Evolutionary conservation across 1,284 basidiomycete genomes (phyloP).

Genomic region (Pascua guehoae): DNA sequence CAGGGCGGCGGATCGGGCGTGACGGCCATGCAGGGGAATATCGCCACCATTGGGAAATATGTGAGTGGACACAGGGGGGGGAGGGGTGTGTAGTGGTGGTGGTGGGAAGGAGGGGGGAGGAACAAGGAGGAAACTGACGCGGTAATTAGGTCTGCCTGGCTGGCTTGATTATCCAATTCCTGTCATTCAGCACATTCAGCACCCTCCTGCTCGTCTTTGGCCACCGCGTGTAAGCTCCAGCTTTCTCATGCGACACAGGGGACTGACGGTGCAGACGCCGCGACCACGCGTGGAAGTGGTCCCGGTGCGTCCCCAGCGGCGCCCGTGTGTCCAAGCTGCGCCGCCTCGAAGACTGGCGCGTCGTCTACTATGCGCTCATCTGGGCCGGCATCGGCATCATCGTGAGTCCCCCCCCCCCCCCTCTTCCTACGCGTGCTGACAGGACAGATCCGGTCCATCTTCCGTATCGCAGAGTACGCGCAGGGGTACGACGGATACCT

Average conservation of each 20-base stretch:
- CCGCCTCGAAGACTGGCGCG: constrained; percentile 55
- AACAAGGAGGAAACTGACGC: too few species aligned
- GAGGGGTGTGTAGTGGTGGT: too few species aligned
- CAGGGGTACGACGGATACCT: constrained; percentile 62
- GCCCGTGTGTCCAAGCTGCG: not conserved
- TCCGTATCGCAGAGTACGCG: constrained; percentile 62
- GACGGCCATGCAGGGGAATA: constrained; percentile 24
- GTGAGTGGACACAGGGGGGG: too few species aligned
- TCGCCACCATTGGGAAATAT: constrained; percentile 39
- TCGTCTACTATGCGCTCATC: constrained; percentile 55
- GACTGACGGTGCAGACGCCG: not conserved
- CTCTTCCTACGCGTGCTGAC: not conserved
- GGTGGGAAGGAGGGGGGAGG: too few species aligned
- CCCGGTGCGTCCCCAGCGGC: not conserved
- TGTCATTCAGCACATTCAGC: constrained; percentile 62
- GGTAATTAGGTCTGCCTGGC: constrained; percentile 56
- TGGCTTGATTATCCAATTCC: constrained; percentile 61
- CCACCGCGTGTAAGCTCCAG: constrained; percentile 54
- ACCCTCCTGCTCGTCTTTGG: constrained; percentile 58
- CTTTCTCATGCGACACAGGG: not conserved
- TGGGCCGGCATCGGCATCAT: constrained; percentile 62
- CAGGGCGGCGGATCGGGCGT: constrained; percentile 53
- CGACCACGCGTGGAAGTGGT: not conserved
- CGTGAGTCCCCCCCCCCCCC: constrained; percentile 57
- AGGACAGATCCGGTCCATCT: constrained; percentile 58